These are phyloP conservation scores for Corallochytrium limacisporum DNA, from an alignment of 78 protist genomes.

Conservation along the genomic window DNA sequence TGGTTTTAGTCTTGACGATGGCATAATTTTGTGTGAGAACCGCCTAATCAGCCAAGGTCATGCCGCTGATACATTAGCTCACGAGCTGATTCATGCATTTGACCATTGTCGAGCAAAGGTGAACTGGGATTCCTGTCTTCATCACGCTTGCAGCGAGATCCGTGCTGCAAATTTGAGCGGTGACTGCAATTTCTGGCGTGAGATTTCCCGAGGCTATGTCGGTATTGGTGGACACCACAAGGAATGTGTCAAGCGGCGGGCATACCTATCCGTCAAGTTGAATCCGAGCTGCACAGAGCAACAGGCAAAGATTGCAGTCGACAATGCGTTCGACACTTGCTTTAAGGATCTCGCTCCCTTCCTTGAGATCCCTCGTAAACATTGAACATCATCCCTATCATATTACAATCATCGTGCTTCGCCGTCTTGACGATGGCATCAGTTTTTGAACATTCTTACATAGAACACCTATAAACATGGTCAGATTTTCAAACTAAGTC, in stretches of 20 bases:
- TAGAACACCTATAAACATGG: no score
- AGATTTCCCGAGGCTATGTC: neutral
- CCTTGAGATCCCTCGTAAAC: no score
- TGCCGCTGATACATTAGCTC: slow-evolving; percentile 41
- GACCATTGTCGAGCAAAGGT: slow-evolving; percentile 50
- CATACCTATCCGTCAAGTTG: neutral
- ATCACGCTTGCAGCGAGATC: slow-evolving; percentile 67
- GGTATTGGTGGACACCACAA: neutral
- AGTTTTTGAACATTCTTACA: no score
- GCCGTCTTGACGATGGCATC: no score
- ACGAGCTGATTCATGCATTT: slow-evolving; percentile 65
- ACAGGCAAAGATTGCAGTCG: neutral
- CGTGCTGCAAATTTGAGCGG: slow-evolving; percentile 67
- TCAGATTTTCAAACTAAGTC: no score
- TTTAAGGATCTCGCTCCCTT: slow-evolving; percentile 2
- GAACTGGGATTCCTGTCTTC: slow-evolving; percentile 34
- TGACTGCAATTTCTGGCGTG: slow-evolving; percentile 30
- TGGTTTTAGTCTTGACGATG: no score
- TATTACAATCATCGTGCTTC: no score
- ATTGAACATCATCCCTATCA: no score
- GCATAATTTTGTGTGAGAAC: no score
- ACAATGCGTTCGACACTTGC: slow-evolving; percentile 10
- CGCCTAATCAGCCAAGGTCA: no score
- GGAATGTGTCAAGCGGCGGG: slow-evolving; percentile 20
- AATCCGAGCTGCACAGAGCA: neutral